Conservation (phyloP, 208 protist genomes). For the Hexamita inflata region DNA sequence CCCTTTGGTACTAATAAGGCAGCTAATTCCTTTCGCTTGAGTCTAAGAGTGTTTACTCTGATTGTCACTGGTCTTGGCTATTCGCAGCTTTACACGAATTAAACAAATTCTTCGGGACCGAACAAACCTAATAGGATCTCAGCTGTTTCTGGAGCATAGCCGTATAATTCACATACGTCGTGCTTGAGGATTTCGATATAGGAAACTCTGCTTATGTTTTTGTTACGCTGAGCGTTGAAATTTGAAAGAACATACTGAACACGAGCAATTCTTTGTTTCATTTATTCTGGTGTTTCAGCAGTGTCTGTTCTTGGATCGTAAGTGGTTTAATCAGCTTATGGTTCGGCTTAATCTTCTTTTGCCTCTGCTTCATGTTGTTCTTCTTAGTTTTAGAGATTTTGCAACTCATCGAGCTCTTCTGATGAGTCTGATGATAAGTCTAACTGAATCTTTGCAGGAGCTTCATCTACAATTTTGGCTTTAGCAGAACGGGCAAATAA, state of each 20-base stretch:
- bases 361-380: too few relatives aligned
- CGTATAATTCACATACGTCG: constrained; percentile 55
- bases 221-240: not conserved
- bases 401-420: too few relatives aligned
- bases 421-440: too few relatives aligned
- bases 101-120: constrained; percentile 59
- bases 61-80: constrained; percentile 85
- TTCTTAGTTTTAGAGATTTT: too few relatives aligned
- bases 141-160: constrained; percentile 77
- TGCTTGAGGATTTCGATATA: constrained; percentile 23
- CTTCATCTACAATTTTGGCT: too few relatives aligned
- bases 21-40: constrained; percentile 73
- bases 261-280: not conserved
- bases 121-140: constrained; percentile 79
- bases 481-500: too few relatives aligned
- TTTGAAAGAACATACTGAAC: not conserved
- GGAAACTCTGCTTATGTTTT: not conserved
- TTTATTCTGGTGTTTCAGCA: not conserved
- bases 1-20: constrained; percentile 74
- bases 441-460: too few relatives aligned
- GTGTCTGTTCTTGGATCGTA: constrained; percentile 13
- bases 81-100: constrained; percentile 90
- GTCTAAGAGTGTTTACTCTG: constrained; percentile 88
- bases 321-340: too few relatives aligned
- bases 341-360: too few relatives aligned